These are phyloP conservation scores for Penicillium freii DNA, from an alignment of 2,329 filamentous ascomycete species.

Conservation along the genomic window DNA sequence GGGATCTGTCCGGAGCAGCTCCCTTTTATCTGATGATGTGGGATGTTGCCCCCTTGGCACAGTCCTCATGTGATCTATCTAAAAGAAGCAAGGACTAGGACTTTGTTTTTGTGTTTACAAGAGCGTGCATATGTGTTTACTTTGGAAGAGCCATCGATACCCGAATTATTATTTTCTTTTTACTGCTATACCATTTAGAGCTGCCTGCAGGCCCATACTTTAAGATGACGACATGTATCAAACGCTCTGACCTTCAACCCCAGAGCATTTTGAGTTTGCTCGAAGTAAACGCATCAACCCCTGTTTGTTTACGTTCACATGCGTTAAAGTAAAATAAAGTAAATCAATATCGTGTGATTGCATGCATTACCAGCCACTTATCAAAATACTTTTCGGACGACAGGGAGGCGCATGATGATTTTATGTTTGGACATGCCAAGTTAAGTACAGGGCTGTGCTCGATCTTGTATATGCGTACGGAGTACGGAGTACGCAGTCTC, in stretches of 20 bases:
- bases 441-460: neutral
- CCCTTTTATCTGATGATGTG: neutral
- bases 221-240: neutral
- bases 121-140: conserved; percentile 1
- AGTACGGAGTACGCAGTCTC: too few species aligned
- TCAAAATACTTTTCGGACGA: neutral
- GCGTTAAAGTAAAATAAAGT: conserved; percentile 2
- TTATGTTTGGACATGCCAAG: neutral
- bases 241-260: neutral
- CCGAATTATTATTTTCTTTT: neutral
- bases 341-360: neutral
- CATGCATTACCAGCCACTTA: neutral
- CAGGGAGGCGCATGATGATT: neutral
- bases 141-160: conserved; percentile 5
- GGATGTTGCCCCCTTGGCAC: neutral
- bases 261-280: neutral
- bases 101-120: neutral
- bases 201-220: neutral
- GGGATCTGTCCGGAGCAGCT: neutral
- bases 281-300: neutral
- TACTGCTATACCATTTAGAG: neutral
- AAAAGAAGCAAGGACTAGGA: neutral
- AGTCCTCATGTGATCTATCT: neutral
- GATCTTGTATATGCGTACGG: neutral
- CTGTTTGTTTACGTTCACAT: neutral